Conservation (phyloP, 805 yeast species). For the Kluyveromyces dobzhanskii region DNA sequence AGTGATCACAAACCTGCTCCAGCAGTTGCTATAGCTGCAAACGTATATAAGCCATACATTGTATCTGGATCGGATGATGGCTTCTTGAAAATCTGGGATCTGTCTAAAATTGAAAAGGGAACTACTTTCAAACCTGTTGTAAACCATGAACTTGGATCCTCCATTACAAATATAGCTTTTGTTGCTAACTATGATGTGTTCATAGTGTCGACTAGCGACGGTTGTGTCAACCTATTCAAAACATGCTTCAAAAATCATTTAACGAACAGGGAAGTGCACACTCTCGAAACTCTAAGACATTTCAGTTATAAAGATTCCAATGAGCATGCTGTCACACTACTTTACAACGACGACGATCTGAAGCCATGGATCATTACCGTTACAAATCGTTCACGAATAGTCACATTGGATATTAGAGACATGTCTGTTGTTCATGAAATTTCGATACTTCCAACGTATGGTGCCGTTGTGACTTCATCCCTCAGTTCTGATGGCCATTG, state of each 20-base stretch:
- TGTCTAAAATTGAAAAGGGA: constrained; percentile 52
- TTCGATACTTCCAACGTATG: constrained; percentile 54
- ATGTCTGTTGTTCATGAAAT: constrained; percentile 38
- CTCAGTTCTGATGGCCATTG: constrained; percentile 49
- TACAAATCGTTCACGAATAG: constrained; percentile 45
- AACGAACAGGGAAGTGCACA: constrained; percentile 8
- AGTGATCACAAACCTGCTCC: constrained; percentile 49
- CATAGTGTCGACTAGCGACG: constrained; percentile 39
- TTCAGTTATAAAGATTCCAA: constrained; percentile 21
- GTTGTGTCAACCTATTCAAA: constrained; percentile 30
- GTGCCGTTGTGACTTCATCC: constrained; percentile 53
- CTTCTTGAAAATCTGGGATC: constrained; percentile 69
- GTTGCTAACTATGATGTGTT: constrained; percentile 49
- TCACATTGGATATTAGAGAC: constrained; percentile 49
- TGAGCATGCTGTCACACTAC: constrained; percentile 38
- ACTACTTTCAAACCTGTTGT: constrained; percentile 43
- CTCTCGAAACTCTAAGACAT: constrained; percentile 18
- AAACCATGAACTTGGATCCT: constrained; percentile 39
- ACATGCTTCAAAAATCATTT: constrained; percentile 25
- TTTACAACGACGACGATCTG: constrained; percentile 33
- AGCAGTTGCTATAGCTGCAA: constrained; percentile 48
- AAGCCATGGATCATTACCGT: constrained; percentile 39
- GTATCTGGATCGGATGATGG: constrained; percentile 77
- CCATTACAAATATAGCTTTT: constrained; percentile 43
- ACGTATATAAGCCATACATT: constrained; percentile 58